Evolutionary conservation across 2,329 filamentous ascomycete genomes (phyloP).

Genomic region (Colletotrichum magnum): DNA sequence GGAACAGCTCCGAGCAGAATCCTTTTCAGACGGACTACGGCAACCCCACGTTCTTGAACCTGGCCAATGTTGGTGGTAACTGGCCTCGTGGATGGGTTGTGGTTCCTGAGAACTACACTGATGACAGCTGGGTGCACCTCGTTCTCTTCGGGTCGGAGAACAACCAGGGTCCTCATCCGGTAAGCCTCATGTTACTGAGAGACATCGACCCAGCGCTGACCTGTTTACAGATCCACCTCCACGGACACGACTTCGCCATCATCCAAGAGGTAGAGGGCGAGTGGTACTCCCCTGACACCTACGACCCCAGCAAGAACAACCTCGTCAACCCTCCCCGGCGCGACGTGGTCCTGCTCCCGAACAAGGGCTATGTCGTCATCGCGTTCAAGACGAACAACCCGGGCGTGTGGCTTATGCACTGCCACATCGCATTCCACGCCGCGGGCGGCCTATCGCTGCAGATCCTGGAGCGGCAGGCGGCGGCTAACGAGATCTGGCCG

Average conservation of each 20-base stretch:
- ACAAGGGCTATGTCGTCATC: conserved; percentile 60
- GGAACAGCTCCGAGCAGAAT: neutral
- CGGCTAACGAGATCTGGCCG: conserved; percentile 18
- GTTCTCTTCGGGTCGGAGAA: neutral
- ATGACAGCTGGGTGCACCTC: conserved; percentile 38
- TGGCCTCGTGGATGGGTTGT: conserved; percentile 41
- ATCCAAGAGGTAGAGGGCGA: conserved; percentile 48
- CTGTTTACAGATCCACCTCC: conserved; percentile 56
- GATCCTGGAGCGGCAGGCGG: conserved; percentile 22
- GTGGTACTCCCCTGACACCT: conserved; percentile 27
- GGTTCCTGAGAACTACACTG: conserved; percentile 41
- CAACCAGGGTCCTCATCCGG: conserved; percentile 22
- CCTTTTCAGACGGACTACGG: conserved; percentile 55
- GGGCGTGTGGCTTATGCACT: conserved; percentile 64
- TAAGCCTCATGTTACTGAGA: neutral
- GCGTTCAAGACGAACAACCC: conserved; percentile 65
- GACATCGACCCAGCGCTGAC: neutral
- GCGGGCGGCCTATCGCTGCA: conserved; percentile 43
- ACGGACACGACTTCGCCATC: conserved; percentile 65
- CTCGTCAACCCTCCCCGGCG: conserved; percentile 64
- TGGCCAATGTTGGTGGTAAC: conserved; percentile 28
- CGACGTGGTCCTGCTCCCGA: conserved; percentile 64
- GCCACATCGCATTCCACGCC: conserved; percentile 64
- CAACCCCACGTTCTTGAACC: conserved; percentile 54
- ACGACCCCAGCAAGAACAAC: conserved; percentile 47